Percentiles rank a stretch among this genome's conserved stretches.
Conservation (phyloP, 106 monocot species). For the Agapanthus africanus region DNA sequence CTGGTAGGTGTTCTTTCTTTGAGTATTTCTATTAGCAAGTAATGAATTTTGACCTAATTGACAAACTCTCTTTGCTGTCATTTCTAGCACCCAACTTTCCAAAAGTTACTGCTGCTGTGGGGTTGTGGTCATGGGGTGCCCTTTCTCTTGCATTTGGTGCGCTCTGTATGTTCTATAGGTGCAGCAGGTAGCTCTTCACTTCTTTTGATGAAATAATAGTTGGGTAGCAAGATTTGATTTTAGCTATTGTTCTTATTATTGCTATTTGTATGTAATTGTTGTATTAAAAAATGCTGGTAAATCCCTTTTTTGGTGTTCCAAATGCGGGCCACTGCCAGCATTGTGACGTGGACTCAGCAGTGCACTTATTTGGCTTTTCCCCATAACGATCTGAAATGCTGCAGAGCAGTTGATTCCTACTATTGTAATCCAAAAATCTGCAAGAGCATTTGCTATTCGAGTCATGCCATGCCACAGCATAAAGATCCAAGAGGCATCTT, state of each 20-base stretch:
- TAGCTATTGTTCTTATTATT: not conserved
- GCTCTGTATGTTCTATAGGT: slow-evolving; percentile 75
- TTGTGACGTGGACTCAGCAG: not conserved
- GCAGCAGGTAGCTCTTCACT: slow-evolving; percentile 70
- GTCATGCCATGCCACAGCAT: too few relatives aligned
- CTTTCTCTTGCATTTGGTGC: slow-evolving; percentile 66
- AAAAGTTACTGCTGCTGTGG: slow-evolving; percentile 70
- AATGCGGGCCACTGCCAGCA: not conserved
- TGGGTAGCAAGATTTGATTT: not conserved
- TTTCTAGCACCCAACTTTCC: slow-evolving; percentile 66
- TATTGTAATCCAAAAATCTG: too few relatives aligned
- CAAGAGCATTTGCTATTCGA: too few relatives aligned
- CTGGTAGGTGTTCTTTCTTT: slow-evolving; percentile 42
- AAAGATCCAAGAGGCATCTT: too few relatives aligned
- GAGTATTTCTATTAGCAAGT: not conserved
- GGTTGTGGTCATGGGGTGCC: slow-evolving; percentile 74
- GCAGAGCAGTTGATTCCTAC: not conserved
- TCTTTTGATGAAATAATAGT: too few relatives aligned
- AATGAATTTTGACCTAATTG: not conserved
- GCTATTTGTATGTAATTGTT: not conserved
- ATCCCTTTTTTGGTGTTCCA: not conserved
- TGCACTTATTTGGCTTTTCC: not conserved
- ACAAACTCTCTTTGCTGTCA: slow-evolving; percentile 4
- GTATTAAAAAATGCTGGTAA: not conserved
- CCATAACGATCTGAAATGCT: not conserved